Base-by-base conservation (phyloP, 1,284 basidiomycete genomes). In the Ceratobasidium sp. region DNA sequence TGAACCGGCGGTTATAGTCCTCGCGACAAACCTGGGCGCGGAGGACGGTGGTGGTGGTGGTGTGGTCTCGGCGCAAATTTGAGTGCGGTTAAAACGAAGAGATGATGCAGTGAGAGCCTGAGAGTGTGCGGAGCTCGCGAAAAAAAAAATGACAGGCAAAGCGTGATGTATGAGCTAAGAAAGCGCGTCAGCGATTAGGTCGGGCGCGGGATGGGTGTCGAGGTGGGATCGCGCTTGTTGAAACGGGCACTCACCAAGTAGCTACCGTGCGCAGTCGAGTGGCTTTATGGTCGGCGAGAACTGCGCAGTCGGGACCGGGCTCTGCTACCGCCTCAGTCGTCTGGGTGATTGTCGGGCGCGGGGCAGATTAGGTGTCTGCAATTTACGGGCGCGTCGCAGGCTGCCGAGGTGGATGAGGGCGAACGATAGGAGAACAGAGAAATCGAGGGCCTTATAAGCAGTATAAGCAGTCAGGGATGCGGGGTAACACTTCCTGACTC, bases 401-500 rank as follows among this genome's bases (percentile, higher is more conserved):
- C 38, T 46, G 51, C 60, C 25, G 53, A 49, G 64, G 33, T 67
- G 48, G 40, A 30, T 21, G 53, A 56, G 54, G 42, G 42, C 67
- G 51, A 70, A 40, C 56, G 56, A 70, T 70, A 70, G 30, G 56
- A 51, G 56, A 44, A 49, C 42, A 46, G 67, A 70, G 67, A 70
- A 60, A 70, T 54, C 12, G 67, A 59, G 56, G 67, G 67, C 56
- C 67, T 70, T 70, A 59, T 70, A 70, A 70, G 28, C 54, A 70
- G 40, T 21, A 33, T 70, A 70, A 70, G 44, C 54, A 70, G 38
- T 36, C 60, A 33, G 30, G 44, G 67, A 66, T 60, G 67, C 44
- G 56, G 56, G 67, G 67, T 59, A 70, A 70, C 67, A 38, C 67
- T 70, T 70, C 67, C 54, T 70, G 67, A 70, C 67, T 70, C 67